Evolutionary conservation across 306 rosid species (phyloP), one percentile per base, ranked within the genome.

Genomic region (Cicer yamashitae): DNA sequence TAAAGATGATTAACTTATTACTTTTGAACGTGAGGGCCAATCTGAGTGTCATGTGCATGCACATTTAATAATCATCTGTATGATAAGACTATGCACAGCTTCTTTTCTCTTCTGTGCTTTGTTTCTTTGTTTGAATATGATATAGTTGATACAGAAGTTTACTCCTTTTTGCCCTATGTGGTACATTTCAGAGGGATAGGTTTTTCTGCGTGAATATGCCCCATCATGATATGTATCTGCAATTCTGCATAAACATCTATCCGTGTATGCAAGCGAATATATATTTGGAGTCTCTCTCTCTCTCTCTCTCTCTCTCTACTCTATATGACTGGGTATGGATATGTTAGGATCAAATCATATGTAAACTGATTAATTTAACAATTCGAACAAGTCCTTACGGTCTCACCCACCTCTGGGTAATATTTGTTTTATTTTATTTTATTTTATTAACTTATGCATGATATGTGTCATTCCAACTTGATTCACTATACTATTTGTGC

Each of bases 381-480:
- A 46, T 67, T 13, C 65, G 37, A 51, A 62, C 52, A 56, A 52
- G 69, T 63, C 64, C 81, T 79, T 47, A 57, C 50, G 69, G 51
- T 64, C 84, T 79, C 47, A 65, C 69, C 54, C 69, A 67, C 77
- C 52, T 7, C 45, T 30, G 61, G 54, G 7, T 58, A 71, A 67
- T 74, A 17, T 53, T 47, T 65, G 2, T 68, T 34, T 82, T 57
- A 44, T 53, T 56, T 69, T 57, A 44, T 53, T 54, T 69, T 14
- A 14, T 60, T 45, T 38, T 59, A 58, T 30, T 25, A 15, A 50
- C 12, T 71, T 44, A 6, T 46, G 70, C 69, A 34, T 44, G 52
- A 11, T 57, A 66, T 43, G 51, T 10, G 58, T 10, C 72, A 50
- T 68, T 17, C 71, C 15, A 67, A 59, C 58, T 71, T 74, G 43